A percentile compares a stretch with the other conserved stretches of the same genome.
phyloP scores from a whole-genome alignment of 1,139 yeast species.

The Kodamaea suecica region DNA sequence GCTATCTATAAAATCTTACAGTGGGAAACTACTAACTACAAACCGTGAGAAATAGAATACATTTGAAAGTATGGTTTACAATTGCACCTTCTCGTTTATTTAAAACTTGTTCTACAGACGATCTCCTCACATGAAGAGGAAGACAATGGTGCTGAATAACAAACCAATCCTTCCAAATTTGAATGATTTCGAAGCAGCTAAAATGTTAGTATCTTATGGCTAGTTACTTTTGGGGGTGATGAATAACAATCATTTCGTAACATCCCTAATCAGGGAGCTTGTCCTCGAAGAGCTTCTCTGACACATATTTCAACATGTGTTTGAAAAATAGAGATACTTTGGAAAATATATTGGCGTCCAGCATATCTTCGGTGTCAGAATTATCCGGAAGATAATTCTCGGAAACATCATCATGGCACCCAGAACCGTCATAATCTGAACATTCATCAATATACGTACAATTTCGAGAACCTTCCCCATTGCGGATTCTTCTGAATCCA shows the following conservation, averaged over 20 bases:
- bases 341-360: conserved; percentile 6
- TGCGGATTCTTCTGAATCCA: conserved; percentile 9
- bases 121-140: background rate
- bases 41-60: background rate
- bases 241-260: background rate
- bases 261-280: background rate
- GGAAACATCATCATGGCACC: conserved; percentile 4
- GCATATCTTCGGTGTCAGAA: conserved; percentile 5
- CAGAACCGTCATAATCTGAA: conserved; percentile 2
- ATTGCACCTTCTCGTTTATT: too few species aligned
- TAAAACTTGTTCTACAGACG: too few species aligned
- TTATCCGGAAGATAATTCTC: conserved; percentile 3
- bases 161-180: conserved; percentile 1
- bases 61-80: too few species aligned
- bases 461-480: conserved; percentile 1
- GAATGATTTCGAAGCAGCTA: too few species aligned
- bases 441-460: conserved; percentile 11
- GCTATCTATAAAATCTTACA: conserved; percentile 1
- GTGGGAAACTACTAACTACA: conserved; percentile 4
- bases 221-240: too few species aligned
- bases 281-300: background rate
- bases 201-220: conserved; percentile 7
- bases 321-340: conserved; percentile 9
- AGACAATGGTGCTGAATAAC: too few species aligned
- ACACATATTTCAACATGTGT: conserved; percentile 8